Evolutionary conservation across 2,329 filamentous ascomycete genomes (phyloP).

Genomic region (Fusarium verticillioides): DNA sequence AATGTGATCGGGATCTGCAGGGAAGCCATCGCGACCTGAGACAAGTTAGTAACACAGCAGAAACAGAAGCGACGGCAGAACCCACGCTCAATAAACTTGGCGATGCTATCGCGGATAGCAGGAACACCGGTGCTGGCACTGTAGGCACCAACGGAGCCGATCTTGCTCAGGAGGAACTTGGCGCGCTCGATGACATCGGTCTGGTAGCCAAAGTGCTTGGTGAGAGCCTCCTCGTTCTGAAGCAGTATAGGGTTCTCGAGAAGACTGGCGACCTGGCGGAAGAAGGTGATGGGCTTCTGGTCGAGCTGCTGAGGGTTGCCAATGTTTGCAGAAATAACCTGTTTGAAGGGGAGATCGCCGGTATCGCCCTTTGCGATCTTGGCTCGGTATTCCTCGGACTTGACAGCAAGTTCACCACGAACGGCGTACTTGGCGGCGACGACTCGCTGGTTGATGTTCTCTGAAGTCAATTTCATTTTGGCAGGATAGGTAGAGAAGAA

Average conservation of each 20-base stretch:
- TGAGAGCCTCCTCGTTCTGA: slow-evolving; percentile 82
- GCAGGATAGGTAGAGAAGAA: slow-evolving; percentile 48
- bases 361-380: slow-evolving; percentile 70
- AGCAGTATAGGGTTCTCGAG: slow-evolving; percentile 90
- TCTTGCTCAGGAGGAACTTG: slow-evolving; percentile 80
- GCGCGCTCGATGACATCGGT: slow-evolving; percentile 88
- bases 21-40: slow-evolving; percentile 84
- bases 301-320: slow-evolving; percentile 99
- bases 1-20: slow-evolving; percentile 81
- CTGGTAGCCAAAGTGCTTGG: slow-evolving; percentile 84
- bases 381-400: slow-evolving; percentile 89
- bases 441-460: slow-evolving; percentile 94
- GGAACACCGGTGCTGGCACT: slow-evolving; percentile 92
- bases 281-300: slow-evolving; percentile 99
- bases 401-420: slow-evolving; percentile 92
- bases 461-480: slow-evolving; percentile 69
- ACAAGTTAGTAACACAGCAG: neutral
- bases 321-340: slow-evolving; percentile 97
- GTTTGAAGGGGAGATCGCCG: slow-evolving; percentile 78
- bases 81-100: slow-evolving; percentile 89
- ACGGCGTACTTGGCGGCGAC: slow-evolving; percentile 94
- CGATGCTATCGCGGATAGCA: slow-evolving; percentile 87
- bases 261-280: slow-evolving; percentile 93
- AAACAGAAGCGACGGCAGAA: slow-evolving; percentile 24
- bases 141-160: slow-evolving; percentile 95